Base-by-base conservation (phyloP, 257 asterid genomes). In the Osmanthus fragrans region DNA sequence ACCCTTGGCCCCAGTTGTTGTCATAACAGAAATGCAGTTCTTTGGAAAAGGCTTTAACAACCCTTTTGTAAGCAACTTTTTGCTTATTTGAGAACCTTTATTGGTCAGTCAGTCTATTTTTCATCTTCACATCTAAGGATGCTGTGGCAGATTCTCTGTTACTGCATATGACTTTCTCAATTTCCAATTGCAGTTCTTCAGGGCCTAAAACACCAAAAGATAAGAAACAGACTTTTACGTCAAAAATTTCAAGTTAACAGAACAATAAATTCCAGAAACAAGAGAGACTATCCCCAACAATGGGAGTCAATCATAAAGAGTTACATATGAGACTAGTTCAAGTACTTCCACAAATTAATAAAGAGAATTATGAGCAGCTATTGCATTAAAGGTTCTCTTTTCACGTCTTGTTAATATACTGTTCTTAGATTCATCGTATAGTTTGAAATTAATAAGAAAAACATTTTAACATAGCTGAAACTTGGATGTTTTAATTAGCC, bases 1-100 rank as follows among this genome's bases (percentile, higher is more conserved):
- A 69, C 99, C 99, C 93, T 95, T 95, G 42, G 99, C 99, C 54
- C 99, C 99, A 30, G 97, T 93, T 78, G 96, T 91, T 27, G 99
- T 95, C 99, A 95, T 95, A 32, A 89, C 89, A 47, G 99, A 89
- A 72, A 95, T 93, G 91, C 99, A 93, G 86, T 95, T 95, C 87
- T 84, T 84, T 21, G 99, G 99, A 76, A 95, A 95, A 32, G 97
- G 99, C 81, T 93, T 95, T 78, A 92, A 81, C 77, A 95, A 63
- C 34, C 97, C 99, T 11, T 75, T 83, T 16, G 89, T 92, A 80
- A 95, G 90, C 71, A 95, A 83, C 78, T 90, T 91, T 81, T 95
- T 91, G 87, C 90, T 96, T 83, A 95, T 88, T 79, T 89, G 88
- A 27, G 96, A 88, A 70, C 92, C 97, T 85, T 95, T 92, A 76